phyloP scores from a whole-genome alignment of 495 filamentous ascomycete genomes.

The Neurospora africana region DNA sequence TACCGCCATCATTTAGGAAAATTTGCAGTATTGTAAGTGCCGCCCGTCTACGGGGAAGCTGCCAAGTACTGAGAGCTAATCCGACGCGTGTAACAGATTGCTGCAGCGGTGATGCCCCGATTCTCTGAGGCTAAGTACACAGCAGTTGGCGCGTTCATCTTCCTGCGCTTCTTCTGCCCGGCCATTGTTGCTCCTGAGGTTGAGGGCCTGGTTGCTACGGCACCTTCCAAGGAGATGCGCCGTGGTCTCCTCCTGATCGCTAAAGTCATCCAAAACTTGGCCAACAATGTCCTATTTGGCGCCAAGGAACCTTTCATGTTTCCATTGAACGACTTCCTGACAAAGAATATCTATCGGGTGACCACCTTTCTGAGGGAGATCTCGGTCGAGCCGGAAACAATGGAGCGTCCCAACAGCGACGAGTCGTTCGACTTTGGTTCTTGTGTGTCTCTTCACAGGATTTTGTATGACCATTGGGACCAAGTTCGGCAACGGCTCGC shows the following conservation, averaged over 20 bases:
- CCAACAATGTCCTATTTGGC: constrained; percentile 61
- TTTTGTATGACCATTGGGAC: constrained; percentile 60
- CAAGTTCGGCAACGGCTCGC: constrained; percentile 52
- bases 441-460: constrained; percentile 53
- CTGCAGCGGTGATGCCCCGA: constrained; percentile 42
- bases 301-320: constrained; percentile 62
- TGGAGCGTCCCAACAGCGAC: constrained; percentile 20
- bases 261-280: constrained; percentile 57
- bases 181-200: constrained; percentile 58
- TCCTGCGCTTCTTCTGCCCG: constrained; percentile 58
- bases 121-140: constrained; percentile 62
- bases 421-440: constrained; percentile 60
- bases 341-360: constrained; percentile 51
- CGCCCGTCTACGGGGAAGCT: not conserved
- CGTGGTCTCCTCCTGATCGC: constrained; percentile 54
- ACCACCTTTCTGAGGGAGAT: constrained; percentile 55
- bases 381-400: constrained; percentile 34
- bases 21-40: constrained; percentile 50
- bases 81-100: constrained; percentile 32
- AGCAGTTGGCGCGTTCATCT: constrained; percentile 59
- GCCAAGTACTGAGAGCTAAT: not conserved
- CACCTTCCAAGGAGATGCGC: constrained; percentile 55
- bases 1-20: constrained; percentile 51
- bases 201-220: constrained; percentile 45
- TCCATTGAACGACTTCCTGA: constrained; percentile 53